phyloP scores from a whole-genome alignment of 108 stramenopile genomes.

The Poteriospumella lacustris region DNA sequence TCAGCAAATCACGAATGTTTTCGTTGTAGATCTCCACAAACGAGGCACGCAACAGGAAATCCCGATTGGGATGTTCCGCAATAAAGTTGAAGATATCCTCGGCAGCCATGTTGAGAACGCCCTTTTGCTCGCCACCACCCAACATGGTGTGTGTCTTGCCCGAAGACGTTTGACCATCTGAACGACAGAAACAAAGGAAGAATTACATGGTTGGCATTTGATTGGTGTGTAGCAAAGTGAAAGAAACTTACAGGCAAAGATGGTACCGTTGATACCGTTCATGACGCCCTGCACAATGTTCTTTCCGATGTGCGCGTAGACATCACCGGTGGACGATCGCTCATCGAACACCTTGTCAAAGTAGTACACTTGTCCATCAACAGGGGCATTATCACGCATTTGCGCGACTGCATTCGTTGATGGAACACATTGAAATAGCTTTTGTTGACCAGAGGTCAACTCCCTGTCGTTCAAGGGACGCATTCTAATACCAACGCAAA shows the following conservation, averaged over 20 bases:
- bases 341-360: conserved; percentile 27
- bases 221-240: too few species aligned
- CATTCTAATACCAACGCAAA: conserved; percentile 19
- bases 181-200: too few species aligned
- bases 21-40: conserved; percentile 69
- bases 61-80: background rate
- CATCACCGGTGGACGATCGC: background rate
- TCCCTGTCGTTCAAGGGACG: conserved; percentile 25
- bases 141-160: conserved; percentile 49
- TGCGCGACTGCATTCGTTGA: conserved; percentile 8
- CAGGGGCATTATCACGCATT: background rate
- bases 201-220: too few species aligned
- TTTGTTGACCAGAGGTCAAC: background rate
- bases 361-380: background rate
- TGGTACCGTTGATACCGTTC: conserved; percentile 46
- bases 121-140: conserved; percentile 24
- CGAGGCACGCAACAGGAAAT: conserved; percentile 20
- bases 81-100: conserved; percentile 4
- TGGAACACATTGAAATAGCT: background rate
- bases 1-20: conserved; percentile 59
- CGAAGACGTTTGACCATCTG: conserved; percentile 36
- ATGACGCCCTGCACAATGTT: conserved; percentile 53
- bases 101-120: conserved; percentile 44
- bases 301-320: conserved; percentile 41
- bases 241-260: conserved; percentile 46